Base-by-base conservation (phyloP, 1,284 basidiomycete species). In the Moesziomyces parantarcticus region DNA sequence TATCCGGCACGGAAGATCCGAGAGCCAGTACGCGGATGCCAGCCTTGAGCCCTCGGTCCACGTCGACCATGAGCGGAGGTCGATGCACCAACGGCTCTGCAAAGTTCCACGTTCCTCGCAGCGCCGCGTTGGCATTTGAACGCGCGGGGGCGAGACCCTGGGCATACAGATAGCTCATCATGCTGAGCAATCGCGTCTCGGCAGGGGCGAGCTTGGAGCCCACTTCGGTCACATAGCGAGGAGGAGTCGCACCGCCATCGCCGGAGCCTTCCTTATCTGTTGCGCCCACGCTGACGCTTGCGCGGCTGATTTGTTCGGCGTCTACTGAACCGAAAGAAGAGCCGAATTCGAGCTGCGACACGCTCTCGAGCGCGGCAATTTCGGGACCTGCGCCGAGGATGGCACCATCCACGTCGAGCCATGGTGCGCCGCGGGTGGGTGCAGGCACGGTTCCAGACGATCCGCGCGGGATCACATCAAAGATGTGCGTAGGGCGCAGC, bases 41-140 rank as follows among this genome's bases (percentile, higher is more conserved):
- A 94, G 92, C 8, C 87, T 85, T 3, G 86, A 86, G 0, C 89
- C 87, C 50, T 93, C 92, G 14, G 86, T 86, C 83, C 0, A 90
- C 89, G 41, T 81, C 75, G 14, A 82, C 57, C 10, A 66, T 53
- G 29, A 69, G 62, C 9, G 81, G 81, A 11, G 13, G 36, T 3
- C 52, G 53, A 26, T 72, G 64, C 48, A 90, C 88, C 1, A 98
- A 87, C 0, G 94, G 91, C 0, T 87, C 79, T 0, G 86, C 80
- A 3, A 90, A 90, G 75, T 90, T 87, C 94, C 94, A 98, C 10
- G 66, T 56, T 29, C 32, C 49, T 40, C 26, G 43, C 14, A 49
- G n/a, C 10, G 43, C 42, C 3, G 18, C 46, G 2, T 18, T 50
- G 1, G 32, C 49, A 14, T 7, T 18, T 3, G 23, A 3, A 6